These are phyloP conservation scores for Ophiobolus disseminans DNA, from an alignment of 2,329 filamentous ascomycete genomes.

Conservation along the genomic window DNA sequence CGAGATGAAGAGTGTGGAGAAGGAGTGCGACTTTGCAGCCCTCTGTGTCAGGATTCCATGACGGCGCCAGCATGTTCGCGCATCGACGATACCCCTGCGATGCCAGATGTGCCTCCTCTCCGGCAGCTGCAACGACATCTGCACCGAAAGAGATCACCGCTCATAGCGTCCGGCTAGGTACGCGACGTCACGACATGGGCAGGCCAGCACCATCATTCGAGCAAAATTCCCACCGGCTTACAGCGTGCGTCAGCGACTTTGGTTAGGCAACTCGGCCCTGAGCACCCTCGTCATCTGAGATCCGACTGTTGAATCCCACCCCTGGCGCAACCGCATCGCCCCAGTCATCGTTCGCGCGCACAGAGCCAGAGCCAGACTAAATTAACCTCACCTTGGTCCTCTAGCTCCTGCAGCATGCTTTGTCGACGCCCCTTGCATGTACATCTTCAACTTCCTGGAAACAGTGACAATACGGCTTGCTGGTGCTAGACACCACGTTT, in stretches of 20 bases:
- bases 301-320: constrained; percentile 24
- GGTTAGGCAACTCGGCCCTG: constrained; percentile 33
- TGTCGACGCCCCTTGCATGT: constrained; percentile 25
- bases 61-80: constrained; percentile 26
- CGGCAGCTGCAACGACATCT: constrained; percentile 10
- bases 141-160: constrained; percentile 11
- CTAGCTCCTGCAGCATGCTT: constrained; percentile 26
- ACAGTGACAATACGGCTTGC: constrained; percentile 9
- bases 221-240: constrained; percentile 16
- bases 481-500: constrained; percentile 1
- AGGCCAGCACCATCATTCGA: constrained; percentile 12
- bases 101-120: constrained; percentile 8
- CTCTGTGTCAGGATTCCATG: constrained; percentile 39
- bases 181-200: constrained; percentile 14
- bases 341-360: constrained; percentile 40
- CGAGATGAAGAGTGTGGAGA: constrained; percentile 50
- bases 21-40: constrained; percentile 40
- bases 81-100: constrained; percentile 33
- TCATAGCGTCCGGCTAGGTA: constrained; percentile 10
- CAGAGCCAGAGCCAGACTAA: constrained; percentile 34
- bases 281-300: constrained; percentile 33
- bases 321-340: constrained; percentile 33
- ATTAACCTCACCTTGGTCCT: constrained; percentile 29
- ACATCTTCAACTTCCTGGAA: constrained; percentile 11
- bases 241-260: constrained; percentile 27